Evolutionary conservation across 2,329 filamentous ascomycete genomes (phyloP).

Genomic region (Alternaria sp.): DNA sequence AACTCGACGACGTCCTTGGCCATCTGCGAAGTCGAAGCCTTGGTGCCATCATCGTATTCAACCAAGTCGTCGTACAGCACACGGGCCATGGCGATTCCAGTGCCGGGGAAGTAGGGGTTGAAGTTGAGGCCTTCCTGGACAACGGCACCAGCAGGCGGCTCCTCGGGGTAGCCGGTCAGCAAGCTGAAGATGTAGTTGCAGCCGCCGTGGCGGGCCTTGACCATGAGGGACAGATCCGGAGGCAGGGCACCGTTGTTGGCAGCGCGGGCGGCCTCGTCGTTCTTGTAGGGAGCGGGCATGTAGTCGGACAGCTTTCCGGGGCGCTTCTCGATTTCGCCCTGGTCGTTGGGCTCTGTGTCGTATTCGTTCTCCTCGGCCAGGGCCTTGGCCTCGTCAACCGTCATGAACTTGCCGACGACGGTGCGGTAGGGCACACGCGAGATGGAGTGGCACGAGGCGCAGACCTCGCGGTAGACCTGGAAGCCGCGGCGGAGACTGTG

Average conservation of each 20-base stretch:
- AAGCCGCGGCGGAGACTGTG: constrained; percentile 93
- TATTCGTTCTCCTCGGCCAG: constrained; percentile 99
- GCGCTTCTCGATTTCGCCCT: constrained; percentile 98
- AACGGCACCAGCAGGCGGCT: constrained; percentile 85
- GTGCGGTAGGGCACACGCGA: constrained; percentile 91
- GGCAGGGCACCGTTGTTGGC: constrained; percentile 98
- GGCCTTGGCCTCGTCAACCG: constrained; percentile 96
- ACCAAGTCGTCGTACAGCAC: constrained; percentile 97
- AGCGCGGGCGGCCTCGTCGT: constrained; percentile 96
- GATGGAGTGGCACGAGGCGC: constrained; percentile 96
- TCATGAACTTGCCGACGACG: constrained; percentile 89
- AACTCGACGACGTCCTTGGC: constrained; percentile 99
- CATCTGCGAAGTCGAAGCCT: constrained; percentile 97
- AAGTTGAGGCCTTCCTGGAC: constrained; percentile 95
- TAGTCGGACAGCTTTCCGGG: constrained; percentile 99
- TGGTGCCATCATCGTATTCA: constrained; percentile 96
- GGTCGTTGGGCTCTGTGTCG: constrained; percentile 95
- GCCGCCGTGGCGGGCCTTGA: constrained; percentile 97
- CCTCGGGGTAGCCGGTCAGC: constrained; percentile 96
- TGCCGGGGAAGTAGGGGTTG: constrained; percentile 99
- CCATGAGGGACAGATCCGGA: constrained; percentile 95
- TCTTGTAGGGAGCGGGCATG: constrained; percentile 93
- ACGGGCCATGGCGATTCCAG: constrained; percentile 98
- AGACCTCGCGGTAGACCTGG: constrained; percentile 99
- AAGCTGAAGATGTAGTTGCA: constrained; percentile 98